A percentile compares a stretch with the other conserved stretches of the same genome.
Evolutionary conservation across 1,284 basidiomycete genomes (phyloP).

Genomic region (Apiotrichum mycotoxinovorans): DNA sequence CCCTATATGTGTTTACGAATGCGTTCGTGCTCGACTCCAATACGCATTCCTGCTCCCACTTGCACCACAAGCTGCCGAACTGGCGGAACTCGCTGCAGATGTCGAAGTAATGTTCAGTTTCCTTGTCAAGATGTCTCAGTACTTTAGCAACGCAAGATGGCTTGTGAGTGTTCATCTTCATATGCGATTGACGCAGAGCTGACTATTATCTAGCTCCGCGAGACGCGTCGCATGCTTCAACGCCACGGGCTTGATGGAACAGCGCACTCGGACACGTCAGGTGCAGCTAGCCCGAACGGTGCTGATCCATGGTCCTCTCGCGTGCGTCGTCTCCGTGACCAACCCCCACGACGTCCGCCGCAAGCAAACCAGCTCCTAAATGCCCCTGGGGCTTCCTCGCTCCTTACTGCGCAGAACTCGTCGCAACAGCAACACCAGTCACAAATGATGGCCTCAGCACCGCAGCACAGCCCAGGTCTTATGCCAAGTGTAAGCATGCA

Average conservation of each 20-base stretch:
- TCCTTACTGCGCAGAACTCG: background rate
- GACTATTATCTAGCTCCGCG: too few species aligned
- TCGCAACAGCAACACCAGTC: background rate
- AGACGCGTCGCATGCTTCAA: slow-evolving; percentile 18
- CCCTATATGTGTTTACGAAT: slow-evolving; percentile 24
- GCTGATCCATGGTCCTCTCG: slow-evolving; percentile 17
- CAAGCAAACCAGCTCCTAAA: background rate
- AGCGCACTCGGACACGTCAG: slow-evolving; percentile 10
- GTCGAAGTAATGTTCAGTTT: slow-evolving; percentile 11
- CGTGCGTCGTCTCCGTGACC: slow-evolving; percentile 9
- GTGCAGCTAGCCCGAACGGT: slow-evolving; percentile 9
- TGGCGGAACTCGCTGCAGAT: slow-evolving; percentile 15
- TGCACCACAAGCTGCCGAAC: slow-evolving; percentile 11
- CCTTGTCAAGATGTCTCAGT: slow-evolving; percentile 6
- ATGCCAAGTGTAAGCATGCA: background rate
- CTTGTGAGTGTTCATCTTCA: slow-evolving; percentile 5
- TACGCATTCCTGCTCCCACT: slow-evolving; percentile 17
- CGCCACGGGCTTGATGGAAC: slow-evolving; percentile 19
- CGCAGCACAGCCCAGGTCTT: background rate
- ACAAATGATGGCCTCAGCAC: background rate
- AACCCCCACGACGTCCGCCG: slow-evolving; percentile 3
- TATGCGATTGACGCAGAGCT: background rate
- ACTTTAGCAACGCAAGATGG: slow-evolving; percentile 10
- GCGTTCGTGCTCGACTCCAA: slow-evolving; percentile 18
- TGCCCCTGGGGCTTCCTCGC: background rate